Base-by-base conservation (phyloP, 148 eudicot genomes). In the Chenopodium quinoa region DNA sequence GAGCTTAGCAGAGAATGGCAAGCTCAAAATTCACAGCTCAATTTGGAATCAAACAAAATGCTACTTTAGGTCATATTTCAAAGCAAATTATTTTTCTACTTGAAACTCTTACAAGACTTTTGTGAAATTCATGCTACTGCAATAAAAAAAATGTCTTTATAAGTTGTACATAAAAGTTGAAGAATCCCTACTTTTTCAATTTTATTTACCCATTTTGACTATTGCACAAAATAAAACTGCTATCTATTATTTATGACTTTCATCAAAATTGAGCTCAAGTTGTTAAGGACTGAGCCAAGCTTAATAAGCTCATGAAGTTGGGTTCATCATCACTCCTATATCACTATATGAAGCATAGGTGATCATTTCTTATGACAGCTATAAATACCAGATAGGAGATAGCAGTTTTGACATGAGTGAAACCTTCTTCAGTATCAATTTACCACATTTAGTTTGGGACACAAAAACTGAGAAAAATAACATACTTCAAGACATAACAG, bases 381-480 rank as follows among this genome's bases (percentile, higher is more conserved):
- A 56, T 56, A 19, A 16, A 13, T 56, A 12, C 22, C 20, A 56
- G 62, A 56, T 56, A 9, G 12, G n/a, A n/a, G n/a, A n/a, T n/a
- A n/a, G n/a, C 52, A 48, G 52, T 48, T 56, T 56, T 56, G 0
- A 56, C 37, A 34, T 2, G 62, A 56, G 62, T 56, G 0, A 56
- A 56, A 56, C 0, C 62, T 56, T 56, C 62, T 56, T 56, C 20
- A 16, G 5, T 12, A 56, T 13, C 62, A 56, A 56, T 56, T 13
- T 56, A 56, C 62, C 3, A n/a, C n/a, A n/a, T n/a, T n/a, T n/a
- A n/a, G n/a, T n/a, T n/a, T n/a, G n/a, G n/a, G n/a, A n/a, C 20
- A 19, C 63, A 67, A 8, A 47, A 78, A 48, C 58, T 66, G 58
- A 46, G 60, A 44, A 78, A n/a, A n/a, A n/a, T n/a, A n/a, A n/a